Conservation (phyloP, 2,329 filamentous ascomycete species). For the Epichloe baconii region DNA sequence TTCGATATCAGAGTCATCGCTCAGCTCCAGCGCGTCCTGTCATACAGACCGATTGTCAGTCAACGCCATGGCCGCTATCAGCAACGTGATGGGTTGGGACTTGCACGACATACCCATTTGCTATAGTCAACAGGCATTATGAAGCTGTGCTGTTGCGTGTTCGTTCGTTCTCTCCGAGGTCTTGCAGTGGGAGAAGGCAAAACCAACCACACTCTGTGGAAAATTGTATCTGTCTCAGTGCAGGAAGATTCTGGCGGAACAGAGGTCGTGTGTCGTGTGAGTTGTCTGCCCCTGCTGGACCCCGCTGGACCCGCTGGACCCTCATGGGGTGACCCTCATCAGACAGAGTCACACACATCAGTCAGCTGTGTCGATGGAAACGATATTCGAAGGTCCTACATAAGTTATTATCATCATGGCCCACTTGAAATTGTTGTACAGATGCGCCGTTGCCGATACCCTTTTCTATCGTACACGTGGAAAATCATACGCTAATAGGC, state of each 20-base stretch:
- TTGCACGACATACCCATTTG: conserved; percentile 47
- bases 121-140: conserved; percentile 46
- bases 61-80: too few species aligned
- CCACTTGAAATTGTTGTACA: conserved; percentile 2
- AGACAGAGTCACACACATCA: neutral
- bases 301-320: neutral
- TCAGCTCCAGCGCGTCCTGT: conserved; percentile 87
- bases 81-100: neutral
- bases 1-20: conserved; percentile 95
- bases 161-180: neutral
- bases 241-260: neutral
- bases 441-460: neutral
- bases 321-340: too few species aligned
- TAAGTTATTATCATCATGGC: neutral
- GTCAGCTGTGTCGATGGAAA: neutral
- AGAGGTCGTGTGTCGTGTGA: neutral
- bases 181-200: too few species aligned
- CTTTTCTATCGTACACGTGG: conserved; percentile 1
- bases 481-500: conserved; percentile 1
- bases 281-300: neutral
- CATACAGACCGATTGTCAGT: neutral
- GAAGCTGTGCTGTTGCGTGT: neutral
- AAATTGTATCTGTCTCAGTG: neutral
- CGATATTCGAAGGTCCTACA: neutral
- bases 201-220: neutral